These are phyloP conservation scores for Primulina tabacum DNA, from an alignment of 257 asterid species.

Conservation along the genomic window DNA sequence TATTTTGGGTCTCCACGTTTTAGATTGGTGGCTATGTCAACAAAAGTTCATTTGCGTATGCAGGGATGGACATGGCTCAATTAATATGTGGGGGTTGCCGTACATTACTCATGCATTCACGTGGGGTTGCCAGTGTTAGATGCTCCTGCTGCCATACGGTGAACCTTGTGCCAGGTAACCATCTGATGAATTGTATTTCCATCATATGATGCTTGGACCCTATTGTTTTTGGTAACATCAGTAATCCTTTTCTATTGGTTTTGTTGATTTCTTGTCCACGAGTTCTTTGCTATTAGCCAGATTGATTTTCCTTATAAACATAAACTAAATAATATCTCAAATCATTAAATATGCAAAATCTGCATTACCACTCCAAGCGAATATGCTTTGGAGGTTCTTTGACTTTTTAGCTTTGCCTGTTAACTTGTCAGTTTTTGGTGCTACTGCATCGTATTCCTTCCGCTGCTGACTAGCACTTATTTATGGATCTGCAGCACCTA, in stretches of 20 bases:
- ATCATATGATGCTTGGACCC: not conserved
- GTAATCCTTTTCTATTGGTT: not conserved
- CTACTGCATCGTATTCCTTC: not conserved
- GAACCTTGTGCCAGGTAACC: slow-evolving; percentile 28
- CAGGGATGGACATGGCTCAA: slow-evolving; percentile 66
- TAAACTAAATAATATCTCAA: not conserved
- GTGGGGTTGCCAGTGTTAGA: slow-evolving; percentile 59
- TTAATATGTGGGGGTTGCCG: slow-evolving; percentile 58
- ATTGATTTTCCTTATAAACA: too few relatives aligned
- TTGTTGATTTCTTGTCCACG: too few relatives aligned
- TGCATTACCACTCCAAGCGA: too few relatives aligned
- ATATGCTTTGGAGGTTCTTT: too few relatives aligned
- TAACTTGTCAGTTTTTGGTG: not conserved
- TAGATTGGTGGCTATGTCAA: not conserved
- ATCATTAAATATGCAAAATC: too few relatives aligned
- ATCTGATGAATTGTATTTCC: not conserved
- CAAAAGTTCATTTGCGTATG: not conserved
- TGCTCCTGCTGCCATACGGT: slow-evolving; percentile 62
- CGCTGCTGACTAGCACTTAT: not conserved
- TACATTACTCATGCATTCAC: slow-evolving; percentile 53
- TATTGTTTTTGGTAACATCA: not conserved
- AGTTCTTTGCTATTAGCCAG: too few relatives aligned
- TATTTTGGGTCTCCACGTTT: not conserved
- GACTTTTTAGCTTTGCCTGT: too few relatives aligned
- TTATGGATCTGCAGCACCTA: slow-evolving; percentile 27